These are phyloP conservation scores for Globisporangium polare DNA, from an alignment of 352 stramenopile species.

Conservation along the genomic window DNA sequence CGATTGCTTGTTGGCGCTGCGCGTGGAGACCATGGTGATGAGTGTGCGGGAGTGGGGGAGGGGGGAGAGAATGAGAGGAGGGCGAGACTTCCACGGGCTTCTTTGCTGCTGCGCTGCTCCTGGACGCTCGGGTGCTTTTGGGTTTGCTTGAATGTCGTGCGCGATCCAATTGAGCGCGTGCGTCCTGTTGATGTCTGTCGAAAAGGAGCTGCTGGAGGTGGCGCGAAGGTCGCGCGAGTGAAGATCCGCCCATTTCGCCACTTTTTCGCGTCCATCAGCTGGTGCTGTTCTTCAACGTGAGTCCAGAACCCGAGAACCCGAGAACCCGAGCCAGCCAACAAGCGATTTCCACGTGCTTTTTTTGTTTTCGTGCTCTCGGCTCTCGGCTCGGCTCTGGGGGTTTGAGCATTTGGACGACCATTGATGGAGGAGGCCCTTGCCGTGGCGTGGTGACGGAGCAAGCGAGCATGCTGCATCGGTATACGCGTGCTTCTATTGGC, in stretches of 20 bases:
- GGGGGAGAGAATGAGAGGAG: background rate
- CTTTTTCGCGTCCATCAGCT: background rate
- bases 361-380: background rate
- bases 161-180: constrained; percentile 1
- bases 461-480: too few relatives aligned
- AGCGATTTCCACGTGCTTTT: background rate
- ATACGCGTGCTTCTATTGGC: too few relatives aligned
- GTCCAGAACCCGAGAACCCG: background rate
- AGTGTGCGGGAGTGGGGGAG: background rate
- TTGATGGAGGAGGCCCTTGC: too few relatives aligned
- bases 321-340: background rate
- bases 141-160: too few relatives aligned
- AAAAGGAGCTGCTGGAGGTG: constrained; percentile 6
- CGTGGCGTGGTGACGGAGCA: too few relatives aligned
- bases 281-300: constrained; percentile 7
- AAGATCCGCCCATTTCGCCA: background rate
- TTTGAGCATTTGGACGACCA: too few relatives aligned
- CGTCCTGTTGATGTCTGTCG: constrained; percentile 5
- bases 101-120: background rate
- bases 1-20: constrained; percentile 28
- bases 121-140: too few relatives aligned
- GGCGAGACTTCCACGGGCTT: background rate
- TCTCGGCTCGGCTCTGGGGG: background rate
- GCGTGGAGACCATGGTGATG: constrained; percentile 50
- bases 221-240: background rate